Percentiles rank a stretch among this genome's conserved stretches.
Conservation (phyloP, 2,329 filamentous ascomycete genomes). For the Davidsoniella virescens region DNA sequence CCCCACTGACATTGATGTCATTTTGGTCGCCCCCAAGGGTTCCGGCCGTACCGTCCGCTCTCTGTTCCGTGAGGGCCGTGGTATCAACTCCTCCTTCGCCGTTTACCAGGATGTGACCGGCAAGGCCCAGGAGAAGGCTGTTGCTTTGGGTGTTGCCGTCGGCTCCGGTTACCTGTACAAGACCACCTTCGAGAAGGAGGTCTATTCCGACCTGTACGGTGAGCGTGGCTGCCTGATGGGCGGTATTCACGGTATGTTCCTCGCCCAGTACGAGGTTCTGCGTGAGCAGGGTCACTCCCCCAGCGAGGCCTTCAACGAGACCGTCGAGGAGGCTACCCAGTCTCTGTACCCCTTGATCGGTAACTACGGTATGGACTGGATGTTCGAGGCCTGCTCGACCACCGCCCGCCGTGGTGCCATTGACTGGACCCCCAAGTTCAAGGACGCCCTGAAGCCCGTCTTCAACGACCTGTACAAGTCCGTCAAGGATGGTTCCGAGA, state of each 20-base stretch:
- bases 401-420: constrained; percentile 96
- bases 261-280: constrained; percentile 99
- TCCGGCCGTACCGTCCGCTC: constrained; percentile 96
- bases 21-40: constrained; percentile 98
- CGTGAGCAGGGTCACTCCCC: constrained; percentile 95
- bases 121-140: constrained; percentile 94
- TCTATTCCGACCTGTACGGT: constrained; percentile 98
- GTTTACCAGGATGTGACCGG: constrained; percentile 97
- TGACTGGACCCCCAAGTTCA: constrained; percentile 96
- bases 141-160: constrained; percentile 91
- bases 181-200: constrained; percentile 99
- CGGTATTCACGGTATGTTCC: constrained; percentile 99
- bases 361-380: constrained; percentile 99
- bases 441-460: constrained; percentile 94
- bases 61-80: constrained; percentile 96
- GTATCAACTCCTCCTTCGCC: constrained; percentile 98
- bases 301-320: constrained; percentile 99
- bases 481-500: constrained; percentile 84
- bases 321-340: constrained; percentile 98
- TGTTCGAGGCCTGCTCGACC: constrained; percentile 99
- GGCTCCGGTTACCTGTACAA: constrained; percentile 98
- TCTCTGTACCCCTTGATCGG: constrained; percentile 95
- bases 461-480: constrained; percentile 96
- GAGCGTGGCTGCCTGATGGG: constrained; percentile 99
- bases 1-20: constrained; percentile 90